Evolutionary conservation across 1,139 yeast genomes (phyloP).

Genomic region (Petasospora fabianii): DNA sequence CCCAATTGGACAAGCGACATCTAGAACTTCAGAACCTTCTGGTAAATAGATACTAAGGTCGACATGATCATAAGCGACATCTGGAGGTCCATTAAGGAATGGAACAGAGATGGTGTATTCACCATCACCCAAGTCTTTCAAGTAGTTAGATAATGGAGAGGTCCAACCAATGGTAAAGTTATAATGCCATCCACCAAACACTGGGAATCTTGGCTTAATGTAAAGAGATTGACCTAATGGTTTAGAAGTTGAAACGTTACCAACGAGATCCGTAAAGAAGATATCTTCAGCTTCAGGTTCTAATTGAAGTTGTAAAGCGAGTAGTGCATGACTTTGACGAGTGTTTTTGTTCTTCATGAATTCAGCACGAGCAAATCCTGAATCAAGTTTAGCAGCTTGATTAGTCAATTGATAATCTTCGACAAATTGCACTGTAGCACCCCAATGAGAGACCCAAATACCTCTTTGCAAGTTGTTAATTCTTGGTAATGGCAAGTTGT

Average conservation of each 20-base stretch:
- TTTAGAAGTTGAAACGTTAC: slow-evolving; percentile 85
- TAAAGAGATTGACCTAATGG: slow-evolving; percentile 47
- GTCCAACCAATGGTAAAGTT: slow-evolving; percentile 96
- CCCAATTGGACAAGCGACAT: slow-evolving; percentile 56
- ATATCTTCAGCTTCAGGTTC: slow-evolving; percentile 52
- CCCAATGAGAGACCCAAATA: slow-evolving; percentile 82
- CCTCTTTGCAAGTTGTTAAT: slow-evolving; percentile 65
- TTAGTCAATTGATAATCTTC: slow-evolving; percentile 84
- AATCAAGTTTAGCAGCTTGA: slow-evolving; percentile 61
- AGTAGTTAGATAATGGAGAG: slow-evolving; percentile 49
- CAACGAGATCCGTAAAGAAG: slow-evolving; percentile 85
- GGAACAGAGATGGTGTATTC: slow-evolving; percentile 67
- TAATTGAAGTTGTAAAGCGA: slow-evolving; percentile 51
- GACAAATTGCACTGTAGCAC: slow-evolving; percentile 59
- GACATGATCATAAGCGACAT: slow-evolving; percentile 63
- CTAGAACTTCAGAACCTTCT: slow-evolving; percentile 71
- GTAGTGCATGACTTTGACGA: slow-evolving; percentile 32
- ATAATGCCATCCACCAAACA: slow-evolving; percentile 95
- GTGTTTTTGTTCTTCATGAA: slow-evolving; percentile 56
- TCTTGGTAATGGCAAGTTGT: slow-evolving; percentile 61
- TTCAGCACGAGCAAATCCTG: slow-evolving; percentile 76
- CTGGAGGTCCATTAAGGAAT: slow-evolving; percentile 66
- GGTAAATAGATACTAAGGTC: slow-evolving; percentile 71
- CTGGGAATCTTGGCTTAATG: slow-evolving; percentile 83
- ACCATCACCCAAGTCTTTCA: slow-evolving; percentile 45